These are phyloP conservation scores for Penicillium decumbens DNA, from an alignment of 2,329 filamentous ascomycete species.

Conservation along the genomic window DNA sequence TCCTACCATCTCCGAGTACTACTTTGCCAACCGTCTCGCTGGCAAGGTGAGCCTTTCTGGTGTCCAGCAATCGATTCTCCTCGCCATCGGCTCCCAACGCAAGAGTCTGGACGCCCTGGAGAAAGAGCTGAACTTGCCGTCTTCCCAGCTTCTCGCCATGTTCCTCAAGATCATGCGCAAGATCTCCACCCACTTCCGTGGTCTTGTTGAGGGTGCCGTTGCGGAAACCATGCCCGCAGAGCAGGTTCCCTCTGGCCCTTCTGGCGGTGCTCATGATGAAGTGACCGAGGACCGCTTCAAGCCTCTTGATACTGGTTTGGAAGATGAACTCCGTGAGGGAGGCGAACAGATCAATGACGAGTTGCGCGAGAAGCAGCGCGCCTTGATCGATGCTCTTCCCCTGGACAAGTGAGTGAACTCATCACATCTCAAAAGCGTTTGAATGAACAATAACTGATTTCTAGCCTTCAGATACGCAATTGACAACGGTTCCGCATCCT, in stretches of 20 bases:
- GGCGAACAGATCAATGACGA: constrained; percentile 69
- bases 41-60: constrained; percentile 65
- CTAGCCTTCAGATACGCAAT: constrained; percentile 42
- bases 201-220: constrained; percentile 68
- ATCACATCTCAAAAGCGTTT: background rate
- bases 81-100: constrained; percentile 86
- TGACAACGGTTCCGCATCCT: constrained; percentile 47
- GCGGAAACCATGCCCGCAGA: constrained; percentile 60
- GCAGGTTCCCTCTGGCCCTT: constrained; percentile 39
- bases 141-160: constrained; percentile 84
- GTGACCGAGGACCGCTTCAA: constrained; percentile 61
- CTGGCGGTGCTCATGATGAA: constrained; percentile 59
- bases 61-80: constrained; percentile 79
- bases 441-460: constrained; percentile 41
- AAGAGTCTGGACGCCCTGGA: constrained; percentile 80
- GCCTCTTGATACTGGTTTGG: constrained; percentile 65
- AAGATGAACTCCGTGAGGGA: constrained; percentile 79
- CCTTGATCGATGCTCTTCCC: constrained; percentile 84
- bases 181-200: constrained; percentile 71
- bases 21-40: constrained; percentile 74
- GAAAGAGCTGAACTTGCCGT: constrained; percentile 68
- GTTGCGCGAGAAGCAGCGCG: constrained; percentile 73
- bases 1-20: constrained; percentile 73
- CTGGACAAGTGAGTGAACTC: constrained; percentile 67
- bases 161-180: constrained; percentile 96